phyloP scores from a whole-genome alignment of 1,284 basidiomycete genomes.

The Rhodotorula sp. region DNA sequence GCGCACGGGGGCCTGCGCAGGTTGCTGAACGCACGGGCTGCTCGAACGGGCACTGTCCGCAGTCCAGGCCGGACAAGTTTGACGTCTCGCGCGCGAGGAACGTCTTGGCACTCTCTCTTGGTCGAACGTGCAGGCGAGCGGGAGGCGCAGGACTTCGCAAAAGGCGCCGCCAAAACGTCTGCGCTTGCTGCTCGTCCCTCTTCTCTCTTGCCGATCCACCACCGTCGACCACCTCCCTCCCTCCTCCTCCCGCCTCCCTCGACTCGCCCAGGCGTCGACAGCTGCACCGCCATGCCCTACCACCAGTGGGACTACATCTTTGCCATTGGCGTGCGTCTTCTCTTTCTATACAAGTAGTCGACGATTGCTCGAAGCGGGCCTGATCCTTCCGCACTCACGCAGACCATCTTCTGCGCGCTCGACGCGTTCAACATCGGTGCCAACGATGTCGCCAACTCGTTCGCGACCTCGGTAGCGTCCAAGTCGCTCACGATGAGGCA shows the following conservation, averaged over 20 bases:
- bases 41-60: too few species aligned
- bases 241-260: background rate
- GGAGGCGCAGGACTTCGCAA: background rate
- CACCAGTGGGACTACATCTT: constrained; percentile 42
- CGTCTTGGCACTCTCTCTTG: background rate
- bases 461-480: constrained; percentile 55
- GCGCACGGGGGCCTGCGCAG: too few species aligned
- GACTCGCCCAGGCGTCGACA: background rate
- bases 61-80: too few species aligned
- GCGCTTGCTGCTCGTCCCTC: background rate
- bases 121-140: background rate
- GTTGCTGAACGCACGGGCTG: too few species aligned
- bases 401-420: constrained; percentile 52
- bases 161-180: too few species aligned
- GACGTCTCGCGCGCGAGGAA: background rate
- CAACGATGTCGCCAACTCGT: constrained; percentile 55
- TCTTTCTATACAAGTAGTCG: background rate
- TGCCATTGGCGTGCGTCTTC: constrained; percentile 47
- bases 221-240: background rate
- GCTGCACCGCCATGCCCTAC: background rate
- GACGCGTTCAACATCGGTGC: constrained; percentile 57
- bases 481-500: constrained; percentile 56
- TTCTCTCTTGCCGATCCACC: background rate
- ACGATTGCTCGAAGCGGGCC: background rate
- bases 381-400: background rate